A percentile compares a stretch with the other conserved stretches of the same genome.
These are phyloP conservation scores for Pontederia crassipes DNA, from an alignment of 176 grass and related monocot species.

Conservation along the genomic window DNA sequence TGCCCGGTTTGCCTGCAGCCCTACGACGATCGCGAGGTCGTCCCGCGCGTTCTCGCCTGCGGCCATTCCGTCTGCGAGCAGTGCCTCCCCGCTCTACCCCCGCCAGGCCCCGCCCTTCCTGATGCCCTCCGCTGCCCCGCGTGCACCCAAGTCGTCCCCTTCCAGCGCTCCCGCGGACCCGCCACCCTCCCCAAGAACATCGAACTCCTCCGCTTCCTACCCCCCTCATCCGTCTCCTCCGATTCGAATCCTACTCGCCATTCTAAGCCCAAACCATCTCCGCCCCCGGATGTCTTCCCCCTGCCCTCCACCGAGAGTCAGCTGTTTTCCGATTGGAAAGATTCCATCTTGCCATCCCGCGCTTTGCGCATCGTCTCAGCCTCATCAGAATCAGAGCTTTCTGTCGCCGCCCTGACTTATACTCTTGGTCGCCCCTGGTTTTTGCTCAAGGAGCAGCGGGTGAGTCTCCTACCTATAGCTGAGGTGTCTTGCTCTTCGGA, in stretches of 20 bases:
- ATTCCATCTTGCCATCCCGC: conserved; percentile 23
- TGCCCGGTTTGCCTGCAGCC: conserved; percentile 77
- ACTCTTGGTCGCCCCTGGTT: conserved; percentile 32
- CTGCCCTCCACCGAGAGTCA: conserved; percentile 18
- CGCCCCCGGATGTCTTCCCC: conserved; percentile 18
- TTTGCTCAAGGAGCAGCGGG: conserved; percentile 19
- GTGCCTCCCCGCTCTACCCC: conserved; percentile 62
- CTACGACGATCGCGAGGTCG: conserved; percentile 30
- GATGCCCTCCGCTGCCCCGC: conserved; percentile 69
- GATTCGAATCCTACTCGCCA: background rate
- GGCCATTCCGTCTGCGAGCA: conserved; percentile 68
- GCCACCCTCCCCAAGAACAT: conserved; percentile 72
- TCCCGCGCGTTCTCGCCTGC: conserved; percentile 74
- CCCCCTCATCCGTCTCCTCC: background rate
- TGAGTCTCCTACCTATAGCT: conserved; percentile 24
- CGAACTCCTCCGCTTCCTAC: conserved; percentile 52
- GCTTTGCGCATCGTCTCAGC: conserved; percentile 17
- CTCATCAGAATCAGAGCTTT: conserved; percentile 16
- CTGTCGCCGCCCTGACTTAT: background rate
- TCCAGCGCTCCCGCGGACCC: conserved; percentile 44
- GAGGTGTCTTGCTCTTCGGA: background rate
- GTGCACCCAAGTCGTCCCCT: conserved; percentile 74
- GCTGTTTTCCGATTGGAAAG: conserved; percentile 22
- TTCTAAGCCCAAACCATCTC: background rate
- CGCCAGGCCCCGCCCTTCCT: conserved; percentile 29